These are phyloP conservation scores for Alternaria metachromatica DNA, from an alignment of 2,329 filamentous ascomycete species.

Conservation along the genomic window DNA sequence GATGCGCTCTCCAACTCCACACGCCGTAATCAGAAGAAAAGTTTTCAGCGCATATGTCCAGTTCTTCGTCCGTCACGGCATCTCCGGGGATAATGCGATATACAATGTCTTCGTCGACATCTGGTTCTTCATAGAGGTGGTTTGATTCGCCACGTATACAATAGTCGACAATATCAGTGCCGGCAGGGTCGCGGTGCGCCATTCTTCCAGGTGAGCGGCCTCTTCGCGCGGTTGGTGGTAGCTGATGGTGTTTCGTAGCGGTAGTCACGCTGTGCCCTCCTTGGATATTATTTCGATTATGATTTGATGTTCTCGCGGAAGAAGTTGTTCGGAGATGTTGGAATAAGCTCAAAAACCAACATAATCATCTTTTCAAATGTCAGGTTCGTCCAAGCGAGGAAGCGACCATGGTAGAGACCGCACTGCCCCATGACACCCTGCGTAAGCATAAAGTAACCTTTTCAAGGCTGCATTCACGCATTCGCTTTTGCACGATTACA, in stretches of 20 bases:
- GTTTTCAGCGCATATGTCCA: not conserved
- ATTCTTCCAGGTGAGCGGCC: not conserved
- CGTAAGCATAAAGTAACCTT: not conserved
- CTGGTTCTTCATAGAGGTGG: conserved; percentile 3
- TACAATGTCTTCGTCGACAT: conserved; percentile 7
- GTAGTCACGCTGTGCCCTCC: not conserved
- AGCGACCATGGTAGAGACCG: conserved; percentile 3
- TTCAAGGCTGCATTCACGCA: not conserved
- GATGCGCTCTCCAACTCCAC: not conserved
- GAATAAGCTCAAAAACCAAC: too few relatives aligned
- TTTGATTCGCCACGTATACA: conserved; percentile 6
- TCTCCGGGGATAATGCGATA: conserved; percentile 9
- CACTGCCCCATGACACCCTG: too few relatives aligned
- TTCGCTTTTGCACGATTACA: not conserved
- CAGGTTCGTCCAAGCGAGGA: not conserved
- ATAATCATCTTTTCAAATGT: not conserved
- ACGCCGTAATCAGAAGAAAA: conserved; percentile 3
- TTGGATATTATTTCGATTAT: not conserved
- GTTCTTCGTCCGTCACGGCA: not conserved
- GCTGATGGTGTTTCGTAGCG: not conserved
- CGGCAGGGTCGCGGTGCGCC: not conserved
- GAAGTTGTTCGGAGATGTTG: not conserved
- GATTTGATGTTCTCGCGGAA: not conserved
- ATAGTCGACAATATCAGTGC: not conserved
- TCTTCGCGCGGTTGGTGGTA: not conserved